A percentile compares a stretch with the other conserved stretches of the same genome.
Conservation (phyloP, 2,329 filamentous ascomycete genomes). For the Curvularia sp. region DNA sequence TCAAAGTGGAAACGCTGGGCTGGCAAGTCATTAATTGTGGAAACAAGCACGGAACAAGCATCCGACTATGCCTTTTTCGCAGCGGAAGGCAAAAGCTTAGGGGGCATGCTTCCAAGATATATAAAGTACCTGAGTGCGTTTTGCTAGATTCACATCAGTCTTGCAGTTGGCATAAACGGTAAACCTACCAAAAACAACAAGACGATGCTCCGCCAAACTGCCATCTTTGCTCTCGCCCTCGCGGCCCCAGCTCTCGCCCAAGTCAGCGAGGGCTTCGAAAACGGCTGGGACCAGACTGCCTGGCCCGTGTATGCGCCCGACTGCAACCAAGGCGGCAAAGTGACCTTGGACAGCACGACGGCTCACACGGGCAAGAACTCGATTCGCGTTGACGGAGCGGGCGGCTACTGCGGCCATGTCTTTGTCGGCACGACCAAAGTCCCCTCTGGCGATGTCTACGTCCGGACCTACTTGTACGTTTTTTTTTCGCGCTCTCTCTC, state of each 20-base stretch:
- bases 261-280: slow-evolving; percentile 64
- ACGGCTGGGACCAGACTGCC: slow-evolving; percentile 62
- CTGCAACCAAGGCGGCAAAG: slow-evolving; percentile 66
- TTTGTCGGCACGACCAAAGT: slow-evolving; percentile 67
- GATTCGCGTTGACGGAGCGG: slow-evolving; percentile 74
- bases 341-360: slow-evolving; percentile 63
- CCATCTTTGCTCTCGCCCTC: slow-evolving; percentile 57
- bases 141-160: not conserved
- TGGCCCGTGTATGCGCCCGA: slow-evolving; percentile 67
- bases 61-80: slow-evolving; percentile 8
- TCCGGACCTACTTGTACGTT: slow-evolving; percentile 62
- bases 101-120: not conserved
- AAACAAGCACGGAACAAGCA: slow-evolving; percentile 13
- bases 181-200: not conserved
- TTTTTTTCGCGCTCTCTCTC: slow-evolving; percentile 18
- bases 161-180: not conserved
- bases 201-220: slow-evolving; percentile 55
- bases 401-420: slow-evolving; percentile 62
- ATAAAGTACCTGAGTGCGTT: slow-evolving; percentile 14
- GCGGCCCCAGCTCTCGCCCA: slow-evolving; percentile 60
- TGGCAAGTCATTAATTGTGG: slow-evolving; percentile 11
- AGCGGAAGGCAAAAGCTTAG: slow-evolving; percentile 17
- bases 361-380: slow-evolving; percentile 68
- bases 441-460: slow-evolving; percentile 65
- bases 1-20: slow-evolving; percentile 16